phyloP scores from a whole-genome alignment of 306 rosid genomes.

The Vachellia pachyceras region DNA sequence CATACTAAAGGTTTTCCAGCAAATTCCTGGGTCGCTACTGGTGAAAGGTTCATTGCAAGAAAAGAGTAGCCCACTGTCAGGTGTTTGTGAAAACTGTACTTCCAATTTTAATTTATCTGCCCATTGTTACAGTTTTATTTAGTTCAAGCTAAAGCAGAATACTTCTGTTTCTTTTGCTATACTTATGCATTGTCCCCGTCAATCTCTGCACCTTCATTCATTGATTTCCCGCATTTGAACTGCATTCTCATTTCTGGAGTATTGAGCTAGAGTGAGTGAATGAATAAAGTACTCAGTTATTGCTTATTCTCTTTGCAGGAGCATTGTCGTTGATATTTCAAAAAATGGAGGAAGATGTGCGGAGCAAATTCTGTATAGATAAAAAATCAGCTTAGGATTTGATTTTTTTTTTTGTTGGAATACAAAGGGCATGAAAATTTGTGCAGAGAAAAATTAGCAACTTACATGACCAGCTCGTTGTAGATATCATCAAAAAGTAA shows the following conservation, averaged over 20 bases:
- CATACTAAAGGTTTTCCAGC: slow-evolving; percentile 80
- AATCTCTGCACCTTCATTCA: neutral
- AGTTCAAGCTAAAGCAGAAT: neutral
- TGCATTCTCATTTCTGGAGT: neutral
- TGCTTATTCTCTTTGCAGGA: slow-evolving; percentile 58
- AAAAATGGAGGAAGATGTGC: slow-evolving; percentile 64
- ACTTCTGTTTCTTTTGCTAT: neutral
- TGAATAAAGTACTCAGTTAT: slow-evolving; percentile 14
- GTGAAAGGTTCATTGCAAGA: slow-evolving; percentile 86
- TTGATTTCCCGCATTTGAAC: slow-evolving; percentile 6
- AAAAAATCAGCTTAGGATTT: slow-evolving; percentile 31
- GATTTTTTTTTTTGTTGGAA: neutral
- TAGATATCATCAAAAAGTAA: neutral
- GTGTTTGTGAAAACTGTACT: slow-evolving; percentile 43
- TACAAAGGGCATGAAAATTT: neutral
- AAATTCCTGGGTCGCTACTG: slow-evolving; percentile 80
- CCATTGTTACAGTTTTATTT: slow-evolving; percentile 6
- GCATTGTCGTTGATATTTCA: slow-evolving; percentile 57
- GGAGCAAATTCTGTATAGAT: slow-evolving; percentile 55
- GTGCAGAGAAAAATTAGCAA: neutral
- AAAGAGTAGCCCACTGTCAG: slow-evolving; percentile 59
- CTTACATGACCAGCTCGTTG: neutral
- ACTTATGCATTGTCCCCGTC: neutral
- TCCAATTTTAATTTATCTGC: neutral
- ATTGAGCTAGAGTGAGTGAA: neutral